Evolutionary conservation across 306 rosid species (phyloP), one percentile per base, ranked within the genome.

Genomic region (Fagus crenata): DNA sequence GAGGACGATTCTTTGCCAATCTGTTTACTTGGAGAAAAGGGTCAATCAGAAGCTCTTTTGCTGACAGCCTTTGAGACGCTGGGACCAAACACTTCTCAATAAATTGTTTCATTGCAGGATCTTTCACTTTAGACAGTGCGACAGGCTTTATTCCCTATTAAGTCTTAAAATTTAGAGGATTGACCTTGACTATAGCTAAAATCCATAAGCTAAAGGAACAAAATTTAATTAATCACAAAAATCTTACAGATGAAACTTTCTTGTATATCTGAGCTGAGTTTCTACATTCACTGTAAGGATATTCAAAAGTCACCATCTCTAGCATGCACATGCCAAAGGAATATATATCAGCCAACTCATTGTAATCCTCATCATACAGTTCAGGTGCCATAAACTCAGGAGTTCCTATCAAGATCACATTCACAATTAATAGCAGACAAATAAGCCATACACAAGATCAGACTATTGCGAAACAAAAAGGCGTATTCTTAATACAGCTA

Each of bases 301-400:
- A 95, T 83, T 91, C 99, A 68, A 89, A 87, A 78, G 99, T 92
- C 75, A 95, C 87, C 98, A 95, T 95, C 90, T 95, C 99, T 70
- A 95, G 78, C 63, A 95, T 78, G 90, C 97, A 92, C 97, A 95
- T 87, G 17, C 99, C 99, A 70, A 91, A 95, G 33, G 97, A 88
- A 89, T 95, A 92, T 14, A 92, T 74, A 77, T 95, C 99, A 37
- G 87, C 97, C 59, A 90, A 96, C 74, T 92, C 97, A 69, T 87
- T 95, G 77, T 95, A 95, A 60, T 91, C 88, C 88, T 95, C 99
- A 54, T 95, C 99, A 69, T 95, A 95, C 18, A 95, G 91, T 81
- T 95, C 99, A 14, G 99, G 97, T 80, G 99, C 99, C 97, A 92
- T 92, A 90, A 95, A 95, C 85, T 95, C 99, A 4, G 99, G 97